phyloP scores from a whole-genome alignment of 2,329 filamentous ascomycete species.

The Epicoccum nigrum region DNA sequence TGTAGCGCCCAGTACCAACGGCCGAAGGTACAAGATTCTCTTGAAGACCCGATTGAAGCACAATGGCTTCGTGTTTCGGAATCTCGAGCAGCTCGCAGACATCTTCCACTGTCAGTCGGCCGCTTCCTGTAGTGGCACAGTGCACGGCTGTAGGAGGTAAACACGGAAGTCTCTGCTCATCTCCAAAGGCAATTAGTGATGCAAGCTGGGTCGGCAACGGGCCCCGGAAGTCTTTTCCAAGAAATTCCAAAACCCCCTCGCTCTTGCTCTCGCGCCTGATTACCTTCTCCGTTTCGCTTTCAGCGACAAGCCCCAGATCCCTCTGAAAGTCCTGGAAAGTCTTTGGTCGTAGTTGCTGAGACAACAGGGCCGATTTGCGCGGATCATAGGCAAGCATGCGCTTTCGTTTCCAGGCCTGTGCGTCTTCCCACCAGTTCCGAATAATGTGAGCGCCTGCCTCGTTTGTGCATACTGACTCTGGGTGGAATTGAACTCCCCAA shows the following conservation, averaged over 20 bases:
- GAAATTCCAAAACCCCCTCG: background rate
- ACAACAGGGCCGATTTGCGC: conserved; percentile 15
- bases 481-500: conserved; percentile 90
- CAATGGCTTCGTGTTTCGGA: conserved; percentile 46
- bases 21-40: conserved; percentile 48
- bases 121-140: conserved; percentile 43
- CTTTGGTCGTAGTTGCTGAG: conserved; percentile 22
- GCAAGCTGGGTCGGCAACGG: conserved; percentile 33
- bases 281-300: conserved; percentile 13
- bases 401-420: conserved; percentile 59
- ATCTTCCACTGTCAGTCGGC: conserved; percentile 44
- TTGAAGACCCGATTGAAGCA: conserved; percentile 57
- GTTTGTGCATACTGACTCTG: conserved; percentile 86
- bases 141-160: conserved; percentile 40
- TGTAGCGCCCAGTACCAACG: conserved; percentile 66
- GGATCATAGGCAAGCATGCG: conserved; percentile 20
- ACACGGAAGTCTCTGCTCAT: conserved; percentile 28
- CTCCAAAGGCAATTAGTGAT: conserved; percentile 35
- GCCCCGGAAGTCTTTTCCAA: conserved; percentile 17
- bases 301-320: conserved; percentile 21
- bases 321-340: conserved; percentile 27
- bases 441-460: conserved; percentile 68
- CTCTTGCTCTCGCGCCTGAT: conserved; percentile 2
- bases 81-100: conserved; percentile 47
- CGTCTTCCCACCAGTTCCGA: conserved; percentile 75